Percentiles rank a stretch among this genome's conserved stretches.
Conservation (phyloP, 352 stramenopile species). For the Phytopythium cucurbitacearum region DNA sequence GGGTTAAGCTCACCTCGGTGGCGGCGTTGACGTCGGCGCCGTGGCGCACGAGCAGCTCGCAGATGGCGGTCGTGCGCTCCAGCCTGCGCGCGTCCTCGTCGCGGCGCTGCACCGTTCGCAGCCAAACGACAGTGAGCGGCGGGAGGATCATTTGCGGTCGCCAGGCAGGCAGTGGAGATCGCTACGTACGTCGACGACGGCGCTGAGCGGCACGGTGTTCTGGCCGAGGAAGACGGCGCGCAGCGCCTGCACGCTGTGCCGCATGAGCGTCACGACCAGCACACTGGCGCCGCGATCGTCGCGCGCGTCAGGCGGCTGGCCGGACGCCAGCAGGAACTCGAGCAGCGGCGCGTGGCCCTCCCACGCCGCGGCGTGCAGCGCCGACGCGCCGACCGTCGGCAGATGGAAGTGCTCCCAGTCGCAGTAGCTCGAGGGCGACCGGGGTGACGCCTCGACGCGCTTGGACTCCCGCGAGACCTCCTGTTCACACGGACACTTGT, state of each 20-base stretch:
- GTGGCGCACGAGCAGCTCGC: conserved; percentile 21
- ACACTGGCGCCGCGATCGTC: conserved; percentile 20
- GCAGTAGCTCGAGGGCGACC: conserved; percentile 18
- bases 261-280: conserved; percentile 27
- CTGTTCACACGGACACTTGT: background rate
- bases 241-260: conserved; percentile 32
- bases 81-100: conserved; percentile 25
- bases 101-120: conserved; percentile 10
- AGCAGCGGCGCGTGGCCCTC: conserved; percentile 20
- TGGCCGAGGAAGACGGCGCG: conserved; percentile 27
- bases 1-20: conserved; percentile 5
- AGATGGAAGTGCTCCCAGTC: conserved; percentile 33
- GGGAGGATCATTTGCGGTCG: too few relatives aligned
- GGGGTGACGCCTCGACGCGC: conserved; percentile 1
- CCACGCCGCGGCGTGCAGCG: conserved; percentile 29
- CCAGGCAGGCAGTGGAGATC: background rate
- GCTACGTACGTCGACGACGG: conserved; percentile 23
- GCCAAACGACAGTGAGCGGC: background rate
- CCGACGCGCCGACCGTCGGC: conserved; percentile 24
- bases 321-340: conserved; percentile 20
- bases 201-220: conserved; percentile 22
- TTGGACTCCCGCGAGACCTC: conserved; percentile 1
- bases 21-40: conserved; percentile 17
- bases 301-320: conserved; percentile 20
- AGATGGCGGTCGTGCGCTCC: conserved; percentile 17